Conservation (phyloP, 805 yeast species). For the Hemisphaericaspora nanyangensis region DNA sequence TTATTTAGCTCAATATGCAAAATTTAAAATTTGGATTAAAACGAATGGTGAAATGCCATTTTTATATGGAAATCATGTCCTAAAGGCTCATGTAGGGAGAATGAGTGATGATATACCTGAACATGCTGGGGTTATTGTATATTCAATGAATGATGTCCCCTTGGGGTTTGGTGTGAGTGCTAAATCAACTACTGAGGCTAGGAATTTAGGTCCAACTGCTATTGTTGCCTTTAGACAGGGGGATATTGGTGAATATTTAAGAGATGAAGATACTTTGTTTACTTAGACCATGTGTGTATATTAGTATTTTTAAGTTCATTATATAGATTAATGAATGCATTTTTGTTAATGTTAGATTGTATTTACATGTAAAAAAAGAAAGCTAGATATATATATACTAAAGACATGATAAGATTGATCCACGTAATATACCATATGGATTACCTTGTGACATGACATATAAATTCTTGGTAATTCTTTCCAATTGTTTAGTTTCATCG, state of each 20-base stretch:
- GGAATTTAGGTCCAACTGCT: conserved; percentile 86
- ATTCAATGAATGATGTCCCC: conserved; percentile 88
- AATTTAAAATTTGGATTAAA: conserved; percentile 94
- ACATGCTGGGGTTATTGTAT: conserved; percentile 92
- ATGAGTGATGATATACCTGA: conserved; percentile 98
- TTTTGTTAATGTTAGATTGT: too few relatives aligned
- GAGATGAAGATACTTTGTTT: conserved; percentile 96
- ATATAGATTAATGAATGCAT: too few relatives aligned
- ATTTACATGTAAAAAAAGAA: too few relatives aligned
- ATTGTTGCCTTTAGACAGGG: conserved; percentile 96
- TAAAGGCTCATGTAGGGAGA: conserved; percentile 94
- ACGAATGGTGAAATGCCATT: conserved; percentile 98
- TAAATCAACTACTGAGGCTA: conserved; percentile 83
- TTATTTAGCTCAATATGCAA: conserved; percentile 80
- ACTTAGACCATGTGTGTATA: conserved; percentile 43
- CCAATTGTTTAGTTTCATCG: conserved; percentile 25
- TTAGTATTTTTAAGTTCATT: neutral
- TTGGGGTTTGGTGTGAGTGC: conserved; percentile 95
- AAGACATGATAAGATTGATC: neutral
- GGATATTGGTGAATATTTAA: conserved; percentile 94
- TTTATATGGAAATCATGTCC: conserved; percentile 90
- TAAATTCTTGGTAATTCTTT: conserved; percentile 23
- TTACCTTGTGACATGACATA: conserved; percentile 38
- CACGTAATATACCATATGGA: conserved; percentile 29
- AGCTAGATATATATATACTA: too few relatives aligned